These are phyloP conservation scores for Melanomma pulvis-pyrius DNA, from an alignment of 495 filamentous ascomycete species.

Conservation along the genomic window DNA sequence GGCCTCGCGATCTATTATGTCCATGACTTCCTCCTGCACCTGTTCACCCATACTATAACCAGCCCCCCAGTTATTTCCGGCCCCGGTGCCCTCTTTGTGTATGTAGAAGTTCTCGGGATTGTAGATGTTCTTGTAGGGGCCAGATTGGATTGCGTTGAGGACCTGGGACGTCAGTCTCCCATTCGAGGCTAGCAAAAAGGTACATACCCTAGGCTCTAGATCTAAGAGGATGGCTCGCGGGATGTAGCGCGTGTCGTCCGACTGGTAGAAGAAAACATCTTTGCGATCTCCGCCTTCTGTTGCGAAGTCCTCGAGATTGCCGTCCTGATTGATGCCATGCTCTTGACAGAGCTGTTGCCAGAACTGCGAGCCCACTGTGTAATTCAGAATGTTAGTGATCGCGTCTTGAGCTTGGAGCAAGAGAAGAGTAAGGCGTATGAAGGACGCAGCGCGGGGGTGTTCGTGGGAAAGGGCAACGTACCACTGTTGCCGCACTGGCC, in stretches of 20 bases:
- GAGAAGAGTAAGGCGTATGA: constrained; percentile 6
- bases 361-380: constrained; percentile 87
- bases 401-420: neutral
- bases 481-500: constrained; percentile 99
- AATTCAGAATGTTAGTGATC: neutral
- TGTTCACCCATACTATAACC: constrained; percentile 90
- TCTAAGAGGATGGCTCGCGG: constrained; percentile 94
- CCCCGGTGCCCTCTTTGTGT: constrained; percentile 85
- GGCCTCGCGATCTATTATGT: constrained; percentile 99
- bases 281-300: constrained; percentile 96
- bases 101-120: constrained; percentile 99
- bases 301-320: constrained; percentile 93
- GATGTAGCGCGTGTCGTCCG: constrained; percentile 97
- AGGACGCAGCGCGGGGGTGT: constrained; percentile 14
- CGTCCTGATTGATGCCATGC: constrained; percentile 96
- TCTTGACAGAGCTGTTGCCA: constrained; percentile 98
- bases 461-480: constrained; percentile 52
- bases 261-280: constrained; percentile 99
- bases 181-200: neutral
- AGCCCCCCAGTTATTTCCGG: constrained; percentile 97
- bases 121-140: constrained; percentile 96
- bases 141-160: constrained; percentile 87
- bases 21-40: constrained; percentile 95
- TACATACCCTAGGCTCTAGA: constrained; percentile 73
- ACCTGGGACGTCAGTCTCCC: constrained; percentile 42